Evolutionary conservation across 129 eudicot genomes (phyloP).

Genomic region (Escallonia herrerae): DNA sequence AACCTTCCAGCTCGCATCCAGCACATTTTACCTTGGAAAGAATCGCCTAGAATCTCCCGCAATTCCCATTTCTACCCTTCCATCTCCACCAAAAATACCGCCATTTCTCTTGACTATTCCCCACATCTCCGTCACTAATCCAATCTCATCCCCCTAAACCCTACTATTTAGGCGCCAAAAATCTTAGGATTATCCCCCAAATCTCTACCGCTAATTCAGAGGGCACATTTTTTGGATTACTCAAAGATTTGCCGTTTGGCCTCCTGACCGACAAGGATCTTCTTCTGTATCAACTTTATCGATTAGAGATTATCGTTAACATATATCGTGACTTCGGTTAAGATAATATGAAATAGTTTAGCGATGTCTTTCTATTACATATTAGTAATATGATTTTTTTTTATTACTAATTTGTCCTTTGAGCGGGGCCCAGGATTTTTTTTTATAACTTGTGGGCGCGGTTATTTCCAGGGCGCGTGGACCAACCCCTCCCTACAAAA

Average conservation of each 20-base stretch:
- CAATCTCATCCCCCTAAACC: neutral
- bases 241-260: neutral
- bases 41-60: constrained; percentile 8
- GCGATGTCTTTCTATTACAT: too few relatives aligned
- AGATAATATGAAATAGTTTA: too few relatives aligned
- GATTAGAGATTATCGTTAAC: too few relatives aligned
- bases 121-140: constrained; percentile 13
- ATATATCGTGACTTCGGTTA: too few relatives aligned
- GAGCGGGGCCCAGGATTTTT: neutral
- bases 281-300: too few relatives aligned
- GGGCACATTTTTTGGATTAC: neutral
- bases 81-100: neutral
- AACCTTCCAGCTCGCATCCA: constrained; percentile 31
- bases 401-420: neutral
- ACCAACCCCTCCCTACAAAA: neutral
- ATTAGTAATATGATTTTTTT: too few relatives aligned
- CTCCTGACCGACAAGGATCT: too few relatives aligned
- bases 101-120: constrained; percentile 1
- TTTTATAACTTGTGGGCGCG: neutral
- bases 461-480: constrained; percentile 26
- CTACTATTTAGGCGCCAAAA: too few relatives aligned
- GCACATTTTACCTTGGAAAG: constrained; percentile 14
- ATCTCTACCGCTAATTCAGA: neutral
- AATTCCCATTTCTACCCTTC: neutral
- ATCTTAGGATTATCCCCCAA: neutral